Evolutionary conservation across 192 early-diverging fungal species (phyloP).

Genomic region (Glomus cerebriforme): DNA sequence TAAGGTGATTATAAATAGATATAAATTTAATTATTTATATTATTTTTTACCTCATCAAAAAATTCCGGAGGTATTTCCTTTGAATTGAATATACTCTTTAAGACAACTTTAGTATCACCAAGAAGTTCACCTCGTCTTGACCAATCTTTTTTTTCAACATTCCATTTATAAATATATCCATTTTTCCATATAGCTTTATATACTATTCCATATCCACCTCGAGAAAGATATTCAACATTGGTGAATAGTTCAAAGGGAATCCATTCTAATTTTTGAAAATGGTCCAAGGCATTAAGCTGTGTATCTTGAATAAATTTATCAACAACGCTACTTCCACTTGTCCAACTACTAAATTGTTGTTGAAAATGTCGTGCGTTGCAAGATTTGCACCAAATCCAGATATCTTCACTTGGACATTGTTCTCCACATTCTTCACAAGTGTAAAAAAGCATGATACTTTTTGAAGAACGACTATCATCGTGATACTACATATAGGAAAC

Average conservation of each 20-base stretch:
- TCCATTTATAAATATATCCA: slow-evolving; percentile 9
- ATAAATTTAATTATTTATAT: no score
- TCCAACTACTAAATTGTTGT: neutral
- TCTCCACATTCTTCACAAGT: slow-evolving; percentile 4
- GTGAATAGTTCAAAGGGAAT: slow-evolving; percentile 8
- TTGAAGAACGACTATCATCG: no score
- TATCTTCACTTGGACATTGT: neutral
- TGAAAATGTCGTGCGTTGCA: slow-evolving; percentile 11
- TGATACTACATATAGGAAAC: no score
- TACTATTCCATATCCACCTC: slow-evolving; percentile 16
- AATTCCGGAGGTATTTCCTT: neutral
- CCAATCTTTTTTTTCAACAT: slow-evolving; percentile 10
- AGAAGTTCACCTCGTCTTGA: neutral
- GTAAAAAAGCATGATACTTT: neutral
- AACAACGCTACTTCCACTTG: neutral
- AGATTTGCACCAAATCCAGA: slow-evolving; percentile 19
- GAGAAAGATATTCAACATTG: neutral
- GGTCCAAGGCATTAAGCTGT: neutral
- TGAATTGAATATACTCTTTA: slow-evolving; percentile 21
- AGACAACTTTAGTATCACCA: neutral
- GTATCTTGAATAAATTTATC: slow-evolving; percentile 19
- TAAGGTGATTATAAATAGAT: no score
- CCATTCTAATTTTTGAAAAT: slow-evolving; percentile 5
- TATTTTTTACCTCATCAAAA: neutral
- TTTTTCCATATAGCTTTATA: slow-evolving; percentile 15